Percentiles rank a stretch among this genome's conserved stretches.
phyloP scores from a whole-genome alignment of 805 yeast genomes.

The Phaffomyces antillensis region DNA sequence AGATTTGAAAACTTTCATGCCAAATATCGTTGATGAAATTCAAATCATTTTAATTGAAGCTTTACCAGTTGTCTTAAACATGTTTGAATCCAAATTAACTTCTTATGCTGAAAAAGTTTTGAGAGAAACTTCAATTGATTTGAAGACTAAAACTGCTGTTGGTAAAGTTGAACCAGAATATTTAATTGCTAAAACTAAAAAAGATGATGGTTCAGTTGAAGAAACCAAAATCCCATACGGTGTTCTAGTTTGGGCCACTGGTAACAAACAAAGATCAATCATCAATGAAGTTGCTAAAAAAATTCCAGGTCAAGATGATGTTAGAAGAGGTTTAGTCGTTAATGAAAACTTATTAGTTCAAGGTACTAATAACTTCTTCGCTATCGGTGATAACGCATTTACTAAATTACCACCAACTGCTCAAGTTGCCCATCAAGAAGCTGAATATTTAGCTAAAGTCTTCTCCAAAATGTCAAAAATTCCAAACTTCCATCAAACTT shows the following conservation, averaged over 20 bases:
- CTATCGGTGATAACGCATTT: slow-evolving; percentile 91
- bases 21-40: slow-evolving; percentile 75
- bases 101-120: slow-evolving; percentile 78
- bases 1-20: slow-evolving; percentile 85
- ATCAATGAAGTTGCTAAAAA: slow-evolving; percentile 57
- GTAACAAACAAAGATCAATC: slow-evolving; percentile 83
- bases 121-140: slow-evolving; percentile 57
- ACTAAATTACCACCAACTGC: slow-evolving; percentile 91
- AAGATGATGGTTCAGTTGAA: slow-evolving; percentile 56
- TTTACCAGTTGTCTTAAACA: slow-evolving; percentile 75
- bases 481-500: slow-evolving; percentile 46
- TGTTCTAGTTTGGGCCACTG: slow-evolving; percentile 94
- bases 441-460: slow-evolving; percentile 67
- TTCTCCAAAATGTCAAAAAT: slow-evolving; percentile 59
- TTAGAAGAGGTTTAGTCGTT: slow-evolving; percentile 85
- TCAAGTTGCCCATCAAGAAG: slow-evolving; percentile 95
- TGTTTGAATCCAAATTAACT: slow-evolving; percentile 62
- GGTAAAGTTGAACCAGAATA: slow-evolving; percentile 68
- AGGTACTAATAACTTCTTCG: slow-evolving; percentile 73
- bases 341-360: slow-evolving; percentile 69
- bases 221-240: slow-evolving; percentile 75
- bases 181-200: slow-evolving; percentile 64
- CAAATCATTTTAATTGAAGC: slow-evolving; percentile 86
- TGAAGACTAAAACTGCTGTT: slow-evolving; percentile 82
- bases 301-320: slow-evolving; percentile 71